Conservation (phyloP, 371 early-diverging fungal genomes). For the Syncephalastrum monosporum region DNA sequence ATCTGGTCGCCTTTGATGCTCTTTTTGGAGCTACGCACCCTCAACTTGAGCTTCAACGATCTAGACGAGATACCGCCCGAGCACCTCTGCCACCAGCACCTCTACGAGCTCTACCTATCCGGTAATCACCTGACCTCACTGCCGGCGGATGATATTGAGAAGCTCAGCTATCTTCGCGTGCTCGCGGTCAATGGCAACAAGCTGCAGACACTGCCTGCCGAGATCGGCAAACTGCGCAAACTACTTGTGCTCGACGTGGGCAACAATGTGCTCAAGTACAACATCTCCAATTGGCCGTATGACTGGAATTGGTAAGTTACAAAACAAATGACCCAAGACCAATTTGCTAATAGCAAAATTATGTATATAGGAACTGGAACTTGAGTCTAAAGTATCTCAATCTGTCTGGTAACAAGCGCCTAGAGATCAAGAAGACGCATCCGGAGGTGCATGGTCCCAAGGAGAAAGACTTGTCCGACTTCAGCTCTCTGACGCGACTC, state of each 20-base stretch:
- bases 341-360: not conserved
- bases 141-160: conserved; percentile 85
- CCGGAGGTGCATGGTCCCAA: conserved; percentile 27
- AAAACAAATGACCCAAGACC: not conserved
- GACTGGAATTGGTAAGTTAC: conserved; percentile 88
- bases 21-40: conserved; percentile 68
- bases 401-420: conserved; percentile 85
- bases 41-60: conserved; percentile 84
- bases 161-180: conserved; percentile 63
- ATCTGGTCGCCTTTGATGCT: conserved; percentile 71
- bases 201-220: conserved; percentile 85
- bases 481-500: conserved; percentile 70
- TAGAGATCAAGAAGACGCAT: conserved; percentile 77
- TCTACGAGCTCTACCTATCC: conserved; percentile 77
- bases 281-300: conserved; percentile 92
- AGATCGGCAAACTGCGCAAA: conserved; percentile 78
- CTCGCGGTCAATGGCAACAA: conserved; percentile 90
- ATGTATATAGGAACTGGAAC: conserved; percentile 77
- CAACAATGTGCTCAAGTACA: conserved; percentile 86
- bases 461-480: conserved; percentile 68
- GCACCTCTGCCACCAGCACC: conserved; percentile 45
- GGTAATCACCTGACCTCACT: conserved; percentile 86
- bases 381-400: conserved; percentile 86
- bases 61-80: conserved; percentile 73
- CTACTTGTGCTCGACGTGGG: conserved; percentile 83